Conservation (phyloP, 176 grass and related monocot species). For the Alloteropsis semialata region DNA sequence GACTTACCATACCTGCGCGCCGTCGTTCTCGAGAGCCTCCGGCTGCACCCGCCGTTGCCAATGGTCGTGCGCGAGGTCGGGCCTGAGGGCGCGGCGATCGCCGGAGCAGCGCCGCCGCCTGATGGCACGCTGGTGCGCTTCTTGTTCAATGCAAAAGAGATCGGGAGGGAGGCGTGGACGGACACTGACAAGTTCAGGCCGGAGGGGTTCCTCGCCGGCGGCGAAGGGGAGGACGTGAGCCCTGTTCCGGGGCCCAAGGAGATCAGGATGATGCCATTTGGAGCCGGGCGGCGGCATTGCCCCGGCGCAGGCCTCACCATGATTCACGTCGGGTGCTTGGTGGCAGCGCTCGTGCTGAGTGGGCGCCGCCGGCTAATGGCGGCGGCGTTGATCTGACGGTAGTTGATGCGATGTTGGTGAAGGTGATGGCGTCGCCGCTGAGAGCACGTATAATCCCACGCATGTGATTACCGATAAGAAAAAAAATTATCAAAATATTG, state of each 20-base stretch:
- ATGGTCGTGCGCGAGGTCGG: background rate
- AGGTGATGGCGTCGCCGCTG: background rate
- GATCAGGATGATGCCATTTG: conserved; percentile 25
- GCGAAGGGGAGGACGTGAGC: conserved; percentile 11
- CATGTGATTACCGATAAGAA: too few relatives aligned
- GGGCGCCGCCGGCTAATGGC: background rate
- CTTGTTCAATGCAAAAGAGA: background rate
- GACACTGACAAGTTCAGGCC: conserved; percentile 31
- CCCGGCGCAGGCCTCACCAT: background rate
- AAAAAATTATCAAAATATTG: too few relatives aligned
- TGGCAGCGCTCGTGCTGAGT: background rate
- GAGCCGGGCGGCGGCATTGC: background rate
- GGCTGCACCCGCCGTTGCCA: background rate
- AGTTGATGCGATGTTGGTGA: background rate
- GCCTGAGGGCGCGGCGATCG: background rate
- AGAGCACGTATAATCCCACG: background rate
- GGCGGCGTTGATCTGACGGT: background rate
- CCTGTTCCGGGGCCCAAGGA: background rate
- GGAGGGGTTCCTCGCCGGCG: conserved; percentile 45
- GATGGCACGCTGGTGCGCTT: background rate
- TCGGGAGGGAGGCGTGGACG: background rate
- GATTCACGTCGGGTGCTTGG: background rate
- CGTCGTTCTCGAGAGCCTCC: conserved; percentile 4
- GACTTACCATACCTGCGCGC: background rate
- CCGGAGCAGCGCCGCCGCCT: too few relatives aligned